phyloP scores from a whole-genome alignment of 768 basidiomycete genomes.

The Lentinula boryana region DNA sequence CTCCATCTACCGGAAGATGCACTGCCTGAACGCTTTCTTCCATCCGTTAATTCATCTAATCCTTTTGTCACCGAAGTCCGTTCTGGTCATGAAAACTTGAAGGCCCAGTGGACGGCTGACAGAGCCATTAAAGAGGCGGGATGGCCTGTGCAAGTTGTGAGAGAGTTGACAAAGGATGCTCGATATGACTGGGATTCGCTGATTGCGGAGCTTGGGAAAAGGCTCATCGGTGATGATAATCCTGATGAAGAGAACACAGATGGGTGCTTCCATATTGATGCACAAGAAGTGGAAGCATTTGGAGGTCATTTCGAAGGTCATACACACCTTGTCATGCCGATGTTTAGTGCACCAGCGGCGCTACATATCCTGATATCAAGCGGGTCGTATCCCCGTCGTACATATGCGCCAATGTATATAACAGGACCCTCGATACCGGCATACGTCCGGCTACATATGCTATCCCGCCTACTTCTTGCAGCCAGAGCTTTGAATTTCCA shows the following conservation, averaged over 20 bases:
- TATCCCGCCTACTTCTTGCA: slow-evolving; percentile 53
- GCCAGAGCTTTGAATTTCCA: slow-evolving; percentile 50
- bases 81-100: slow-evolving; percentile 56
- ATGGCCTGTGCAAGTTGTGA: slow-evolving; percentile 69
- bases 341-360: slow-evolving; percentile 57
- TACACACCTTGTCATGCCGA: slow-evolving; percentile 50
- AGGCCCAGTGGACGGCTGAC: slow-evolving; percentile 75
- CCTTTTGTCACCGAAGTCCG: slow-evolving; percentile 65
- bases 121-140: slow-evolving; percentile 80
- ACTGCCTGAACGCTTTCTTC: slow-evolving; percentile 68
- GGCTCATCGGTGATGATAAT: slow-evolving; percentile 39
- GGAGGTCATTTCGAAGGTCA: slow-evolving; percentile 44
- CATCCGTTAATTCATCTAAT: slow-evolving; percentile 57
- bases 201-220: slow-evolving; percentile 46
- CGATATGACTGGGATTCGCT: slow-evolving; percentile 48
- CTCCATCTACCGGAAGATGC: slow-evolving; percentile 85
- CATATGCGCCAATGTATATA: slow-evolving; percentile 68
- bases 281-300: slow-evolving; percentile 48
- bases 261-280: slow-evolving; percentile 21
- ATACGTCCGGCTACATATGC: slow-evolving; percentile 81
- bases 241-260: slow-evolving; percentile 11
- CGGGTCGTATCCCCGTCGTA: slow-evolving; percentile 37
- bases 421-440: slow-evolving; percentile 64
- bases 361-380: slow-evolving; percentile 59
- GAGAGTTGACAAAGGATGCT: slow-evolving; percentile 38